Base-by-base conservation (phyloP, 2,329 filamentous ascomycete species). In the Rhynchosporium agropyri region DNA sequence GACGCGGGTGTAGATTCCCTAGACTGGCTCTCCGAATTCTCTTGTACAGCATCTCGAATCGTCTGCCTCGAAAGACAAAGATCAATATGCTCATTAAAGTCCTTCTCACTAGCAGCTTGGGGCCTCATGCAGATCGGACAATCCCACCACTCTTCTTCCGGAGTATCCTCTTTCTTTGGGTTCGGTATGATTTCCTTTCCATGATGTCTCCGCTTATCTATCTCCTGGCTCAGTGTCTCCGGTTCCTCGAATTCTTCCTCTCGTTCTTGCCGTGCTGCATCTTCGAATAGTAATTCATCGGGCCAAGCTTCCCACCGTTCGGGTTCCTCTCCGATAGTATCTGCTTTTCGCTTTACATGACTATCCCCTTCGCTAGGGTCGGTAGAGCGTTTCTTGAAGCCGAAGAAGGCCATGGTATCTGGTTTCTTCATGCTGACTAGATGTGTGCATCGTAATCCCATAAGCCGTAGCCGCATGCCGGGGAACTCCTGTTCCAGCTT, bases 21-120 rank as follows among this genome's bases (percentile, higher is more conserved):
- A 13, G 58, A 63, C 12, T 43, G 31, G 4, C 61, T 36, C 10
- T 67, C 64, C 29, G 63, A 61, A 20, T 65, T 70, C 55, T 81
- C 81, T 62, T 91, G 87, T 0, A 95, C 88, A 0, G 86, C 89
- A 71, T 97, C 91, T 51, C 89, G 89, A 70, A 99, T 98, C 0
- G 92, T 91, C 72, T 90, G 86, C 61, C 88, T 83, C 0, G 93
- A 97, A 1, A 99, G 82, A 74, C 95, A 99, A 8, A 90, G 84
- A 74, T 99, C 95, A 58, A 99, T 92, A 72, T 99, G 95, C 62
- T 89, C 85, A 69, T 99, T 99, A 77, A 98, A 96, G 0, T 78
- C 79, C 51, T 82, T 82, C 74, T 97, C 92, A 56, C 94, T 83
- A 0, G 92, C 84, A 0, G 80, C 72, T 72, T 97, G 93, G 0